Conservation (phyloP, 768 basidiomycete species). For the Pholiota conissans region DNA sequence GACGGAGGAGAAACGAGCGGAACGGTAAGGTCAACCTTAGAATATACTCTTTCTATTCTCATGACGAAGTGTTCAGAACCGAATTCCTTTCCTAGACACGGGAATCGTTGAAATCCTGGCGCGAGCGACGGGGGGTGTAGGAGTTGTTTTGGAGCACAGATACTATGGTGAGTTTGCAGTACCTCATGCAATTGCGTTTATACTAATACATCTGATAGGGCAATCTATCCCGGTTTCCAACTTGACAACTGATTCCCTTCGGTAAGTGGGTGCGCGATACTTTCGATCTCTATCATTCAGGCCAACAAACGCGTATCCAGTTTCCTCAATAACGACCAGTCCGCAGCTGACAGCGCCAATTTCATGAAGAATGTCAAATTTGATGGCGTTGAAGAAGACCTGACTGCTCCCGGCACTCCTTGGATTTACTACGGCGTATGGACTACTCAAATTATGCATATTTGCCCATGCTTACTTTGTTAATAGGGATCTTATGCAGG, state of each 20-base stretch:
- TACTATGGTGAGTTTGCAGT: slow-evolving; percentile 67
- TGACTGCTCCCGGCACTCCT: slow-evolving; percentile 71
- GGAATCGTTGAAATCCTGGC: slow-evolving; percentile 88
- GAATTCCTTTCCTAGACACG: slow-evolving; percentile 64
- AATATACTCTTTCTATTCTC: not conserved
- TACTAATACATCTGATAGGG: slow-evolving; percentile 38
- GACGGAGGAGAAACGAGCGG: slow-evolving; percentile 95
- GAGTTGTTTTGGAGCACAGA: slow-evolving; percentile 90
- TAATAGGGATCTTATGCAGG: slow-evolving; percentile 86
- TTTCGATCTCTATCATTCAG: not conserved
- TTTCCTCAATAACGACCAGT: slow-evolving; percentile 88
- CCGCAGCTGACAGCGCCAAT: slow-evolving; percentile 87
- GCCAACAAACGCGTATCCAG: slow-evolving; percentile 31
- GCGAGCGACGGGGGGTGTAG: slow-evolving; percentile 82
- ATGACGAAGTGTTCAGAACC: slow-evolving; percentile 29
- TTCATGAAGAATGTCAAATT: slow-evolving; percentile 86
- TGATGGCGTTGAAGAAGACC: slow-evolving; percentile 63
- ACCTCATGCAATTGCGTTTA: not conserved
- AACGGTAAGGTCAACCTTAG: slow-evolving; percentile 42
- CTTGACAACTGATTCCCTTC: slow-evolving; percentile 79
- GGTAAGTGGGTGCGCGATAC: slow-evolving; percentile 39
- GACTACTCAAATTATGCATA: not conserved
- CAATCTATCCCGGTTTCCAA: slow-evolving; percentile 73
- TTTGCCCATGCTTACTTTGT: not conserved
- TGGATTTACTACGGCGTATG: slow-evolving; percentile 95